These are phyloP conservation scores for Ceratobasidium papillatum DNA, from an alignment of 1,284 basidiomycete species.

Conservation along the genomic window DNA sequence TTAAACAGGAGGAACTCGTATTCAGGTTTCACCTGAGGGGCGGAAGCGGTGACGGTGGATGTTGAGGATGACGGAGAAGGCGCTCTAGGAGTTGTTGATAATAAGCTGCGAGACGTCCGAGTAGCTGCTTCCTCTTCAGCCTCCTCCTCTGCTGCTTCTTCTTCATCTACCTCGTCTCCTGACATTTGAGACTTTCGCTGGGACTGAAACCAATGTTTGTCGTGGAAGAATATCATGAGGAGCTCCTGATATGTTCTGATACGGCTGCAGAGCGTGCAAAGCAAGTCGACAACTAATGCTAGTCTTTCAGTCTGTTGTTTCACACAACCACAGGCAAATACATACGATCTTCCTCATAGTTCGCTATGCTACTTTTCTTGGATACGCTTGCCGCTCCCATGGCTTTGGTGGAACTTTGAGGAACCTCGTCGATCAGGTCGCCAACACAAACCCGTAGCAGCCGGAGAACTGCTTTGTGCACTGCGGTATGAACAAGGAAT, in stretches of 20 bases:
- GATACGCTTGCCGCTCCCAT: constrained; percentile 83
- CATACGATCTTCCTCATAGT: constrained; percentile 86
- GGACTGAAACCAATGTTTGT: constrained; percentile 78
- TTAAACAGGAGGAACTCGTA: constrained; percentile 96
- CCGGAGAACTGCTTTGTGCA: constrained; percentile 87
- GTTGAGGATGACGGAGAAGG: constrained; percentile 23
- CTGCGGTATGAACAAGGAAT: constrained; percentile 88
- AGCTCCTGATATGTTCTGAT: constrained; percentile 90
- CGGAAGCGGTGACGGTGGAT: constrained; percentile 51
- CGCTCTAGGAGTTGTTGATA: constrained; percentile 36
- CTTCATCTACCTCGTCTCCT: constrained; percentile 56
- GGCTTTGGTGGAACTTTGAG: constrained; percentile 72
- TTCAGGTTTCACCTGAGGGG: constrained; percentile 67
- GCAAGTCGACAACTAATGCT: constrained; percentile 79
- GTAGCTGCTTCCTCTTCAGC: constrained; percentile 60
- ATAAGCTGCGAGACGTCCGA: constrained; percentile 36
- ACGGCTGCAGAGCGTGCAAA: constrained; percentile 90
- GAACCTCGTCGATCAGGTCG: constrained; percentile 85
- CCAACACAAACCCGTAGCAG: constrained; percentile 89
- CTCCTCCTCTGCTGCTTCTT: constrained; percentile 67
- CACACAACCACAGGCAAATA: constrained; percentile 44
- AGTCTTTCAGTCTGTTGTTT: neutral
- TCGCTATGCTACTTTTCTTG: constrained; percentile 73
- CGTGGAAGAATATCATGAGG: constrained; percentile 95
- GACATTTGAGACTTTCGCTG: constrained; percentile 69